A percentile compares a stretch with the other conserved stretches of the same genome.
phyloP scores from a whole-genome alignment of 805 yeast species.

The Suhomyces sp. region DNA sequence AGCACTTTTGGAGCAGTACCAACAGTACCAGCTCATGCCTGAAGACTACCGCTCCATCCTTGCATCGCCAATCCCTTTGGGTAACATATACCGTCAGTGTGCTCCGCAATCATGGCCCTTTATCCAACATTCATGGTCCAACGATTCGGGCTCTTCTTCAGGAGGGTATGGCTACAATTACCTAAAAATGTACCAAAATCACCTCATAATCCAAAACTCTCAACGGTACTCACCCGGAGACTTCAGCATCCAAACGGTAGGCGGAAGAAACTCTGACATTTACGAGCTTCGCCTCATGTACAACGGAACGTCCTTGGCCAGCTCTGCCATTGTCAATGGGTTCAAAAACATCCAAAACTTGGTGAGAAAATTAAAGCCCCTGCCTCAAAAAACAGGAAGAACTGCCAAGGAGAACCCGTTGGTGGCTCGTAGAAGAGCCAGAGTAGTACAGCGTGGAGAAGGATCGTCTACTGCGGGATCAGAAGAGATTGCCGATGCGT shows the following conservation, averaged over 20 bases:
- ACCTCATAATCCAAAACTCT: constrained; percentile 18
- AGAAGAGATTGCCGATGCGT: constrained; percentile 52
- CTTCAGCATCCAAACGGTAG: constrained; percentile 37
- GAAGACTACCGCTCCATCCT: constrained; percentile 2
- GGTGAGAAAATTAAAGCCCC: constrained; percentile 71
- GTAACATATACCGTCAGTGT: constrained; percentile 21
- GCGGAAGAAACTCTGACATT: constrained; percentile 76
- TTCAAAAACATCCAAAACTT: constrained; percentile 92
- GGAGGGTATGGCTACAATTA: constrained; percentile 88
- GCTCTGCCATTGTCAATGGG: constrained; percentile 72
- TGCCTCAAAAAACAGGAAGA: constrained; percentile 7
- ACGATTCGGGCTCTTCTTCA: constrained; percentile 75
- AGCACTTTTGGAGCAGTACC: constrained; percentile 56
- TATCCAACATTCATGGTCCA: constrained; percentile 60
- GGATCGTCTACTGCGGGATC: constrained; percentile 9
- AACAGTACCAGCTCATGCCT: constrained; percentile 24
- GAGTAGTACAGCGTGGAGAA: constrained; percentile 23
- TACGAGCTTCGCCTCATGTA: constrained; percentile 61
- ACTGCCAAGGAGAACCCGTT: constrained; percentile 29
- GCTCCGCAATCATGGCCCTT: constrained; percentile 68
- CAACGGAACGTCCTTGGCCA: constrained; percentile 42
- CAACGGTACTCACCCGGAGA: constrained; percentile 14
- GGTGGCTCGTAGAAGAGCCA: constrained; percentile 44
- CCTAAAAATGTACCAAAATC: constrained; percentile 39
- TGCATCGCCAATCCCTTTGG: constrained; percentile 4